Evolutionary conservation across 1,284 basidiomycete genomes (phyloP).

Genomic region (Fistulina hepatica): DNA sequence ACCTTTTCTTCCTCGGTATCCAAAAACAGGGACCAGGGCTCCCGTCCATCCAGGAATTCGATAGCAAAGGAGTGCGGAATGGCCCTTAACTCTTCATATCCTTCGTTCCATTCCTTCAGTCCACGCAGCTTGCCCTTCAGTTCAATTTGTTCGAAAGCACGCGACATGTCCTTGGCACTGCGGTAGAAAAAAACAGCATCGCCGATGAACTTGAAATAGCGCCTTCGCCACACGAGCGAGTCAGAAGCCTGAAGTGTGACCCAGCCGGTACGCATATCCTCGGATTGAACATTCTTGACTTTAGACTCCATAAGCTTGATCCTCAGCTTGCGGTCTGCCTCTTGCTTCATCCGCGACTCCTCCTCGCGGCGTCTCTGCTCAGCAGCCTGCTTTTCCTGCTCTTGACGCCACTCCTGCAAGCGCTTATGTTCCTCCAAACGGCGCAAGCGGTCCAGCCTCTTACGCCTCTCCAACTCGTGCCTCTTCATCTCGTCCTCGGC

Average conservation of each 20-base stretch:
- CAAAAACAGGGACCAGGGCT: slow-evolving; percentile 49
- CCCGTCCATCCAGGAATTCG: slow-evolving; percentile 40
- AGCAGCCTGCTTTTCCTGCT: slow-evolving; percentile 37
- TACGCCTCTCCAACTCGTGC: slow-evolving; percentile 33
- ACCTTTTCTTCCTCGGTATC: slow-evolving; percentile 65
- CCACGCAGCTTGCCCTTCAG: slow-evolving; percentile 35
- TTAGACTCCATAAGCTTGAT: slow-evolving; percentile 34
- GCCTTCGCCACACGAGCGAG: slow-evolving; percentile 51
- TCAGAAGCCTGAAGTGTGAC: slow-evolving; percentile 52
- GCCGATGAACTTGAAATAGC: slow-evolving; percentile 50
- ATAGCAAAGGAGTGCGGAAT: slow-evolving; percentile 62
- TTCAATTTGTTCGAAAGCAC: slow-evolving; percentile 37
- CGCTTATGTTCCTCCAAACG: slow-evolving; percentile 41
- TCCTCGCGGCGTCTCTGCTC: slow-evolving; percentile 35
- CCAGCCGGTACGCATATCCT: slow-evolving; percentile 44
- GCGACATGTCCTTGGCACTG: slow-evolving; percentile 41
- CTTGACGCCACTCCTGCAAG: slow-evolving; percentile 44
- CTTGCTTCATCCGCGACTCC: slow-evolving; percentile 31
- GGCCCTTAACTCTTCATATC: slow-evolving; percentile 60
- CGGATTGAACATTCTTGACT: slow-evolving; percentile 27
- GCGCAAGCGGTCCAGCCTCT: slow-evolving; percentile 33
- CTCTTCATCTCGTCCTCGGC: slow-evolving; percentile 40
- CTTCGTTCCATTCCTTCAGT: slow-evolving; percentile 58
- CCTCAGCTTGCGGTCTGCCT: slow-evolving; percentile 35
- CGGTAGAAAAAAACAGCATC: slow-evolving; percentile 41